Percentiles rank a stretch among this genome's conserved stretches.
These are phyloP conservation scores for Chaetomium sp. DNA, from an alignment of 2,329 filamentous ascomycete species.

Conservation along the genomic window DNA sequence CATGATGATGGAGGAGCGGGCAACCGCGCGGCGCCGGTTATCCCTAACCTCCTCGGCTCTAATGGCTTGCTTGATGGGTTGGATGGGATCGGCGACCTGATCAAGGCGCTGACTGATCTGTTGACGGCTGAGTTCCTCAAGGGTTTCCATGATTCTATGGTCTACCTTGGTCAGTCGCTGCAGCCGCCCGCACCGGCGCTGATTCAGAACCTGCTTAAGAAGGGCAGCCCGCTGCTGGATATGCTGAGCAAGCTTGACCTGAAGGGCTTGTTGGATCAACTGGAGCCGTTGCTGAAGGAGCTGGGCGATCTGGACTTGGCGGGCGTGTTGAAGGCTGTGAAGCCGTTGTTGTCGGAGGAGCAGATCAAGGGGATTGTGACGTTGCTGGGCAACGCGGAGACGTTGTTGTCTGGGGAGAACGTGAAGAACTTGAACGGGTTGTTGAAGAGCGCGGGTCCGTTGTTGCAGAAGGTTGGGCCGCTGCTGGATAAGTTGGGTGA, in stretches of 20 bases:
- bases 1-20: not conserved
- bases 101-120: constrained; percentile 6
- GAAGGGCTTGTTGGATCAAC: constrained; percentile 23
- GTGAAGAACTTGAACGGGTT: constrained; percentile 3
- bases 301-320: constrained; percentile 11
- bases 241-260: constrained; percentile 12
- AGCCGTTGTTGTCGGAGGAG: constrained; percentile 3
- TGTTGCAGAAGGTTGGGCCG: constrained; percentile 25
- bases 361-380: constrained; percentile 3
- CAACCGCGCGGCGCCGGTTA: not conserved
- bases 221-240: constrained; percentile 26
- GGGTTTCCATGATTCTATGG: constrained; percentile 35
- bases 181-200: constrained; percentile 27
- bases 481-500: not conserved
- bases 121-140: constrained; percentile 32
- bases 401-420: not conserved
- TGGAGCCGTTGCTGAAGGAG: constrained; percentile 24
- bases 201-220: constrained; percentile 26
- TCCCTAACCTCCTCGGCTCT: too few relatives aligned
- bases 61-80: not conserved
- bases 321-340: not conserved
- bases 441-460: constrained; percentile 16
- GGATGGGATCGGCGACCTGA: not conserved
- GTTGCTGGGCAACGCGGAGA: constrained; percentile 1
- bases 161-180: constrained; percentile 35